These are phyloP conservation scores for Trametes coccinea DNA, from an alignment of 768 basidiomycete genomes.

Conservation along the genomic window DNA sequence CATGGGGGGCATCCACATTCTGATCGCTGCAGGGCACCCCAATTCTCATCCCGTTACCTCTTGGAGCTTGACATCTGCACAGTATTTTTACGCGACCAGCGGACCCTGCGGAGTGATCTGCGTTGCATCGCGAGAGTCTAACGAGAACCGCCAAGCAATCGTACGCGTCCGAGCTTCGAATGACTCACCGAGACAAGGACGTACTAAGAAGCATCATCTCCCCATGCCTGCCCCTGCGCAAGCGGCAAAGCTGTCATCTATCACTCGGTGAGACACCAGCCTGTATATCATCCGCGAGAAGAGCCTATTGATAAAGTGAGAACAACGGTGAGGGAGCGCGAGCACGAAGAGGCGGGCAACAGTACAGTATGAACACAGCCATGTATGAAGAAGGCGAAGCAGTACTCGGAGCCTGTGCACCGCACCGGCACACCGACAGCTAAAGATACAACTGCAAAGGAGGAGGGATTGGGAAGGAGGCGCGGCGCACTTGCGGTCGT, in stretches of 20 bases:
- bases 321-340: not conserved
- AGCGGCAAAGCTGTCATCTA: too few species aligned
- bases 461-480: not conserved
- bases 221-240: too few species aligned
- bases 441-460: constrained; percentile 8
- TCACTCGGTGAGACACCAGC: not conserved
- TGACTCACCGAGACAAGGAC: not conserved
- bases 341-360: not conserved
- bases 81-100: too few species aligned
- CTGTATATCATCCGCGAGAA: not conserved
- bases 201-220: not conserved
- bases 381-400: not conserved
- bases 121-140: not conserved
- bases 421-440: constrained; percentile 5
- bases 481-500: not conserved
- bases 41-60: too few species aligned
- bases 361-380: constrained; percentile 10
- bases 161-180: too few species aligned
- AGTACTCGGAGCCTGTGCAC: not conserved
- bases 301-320: not conserved
- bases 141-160: not conserved
- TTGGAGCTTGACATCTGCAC: too few species aligned
- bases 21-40: too few species aligned
- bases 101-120: not conserved
- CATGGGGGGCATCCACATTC: too few species aligned